phyloP scores from a whole-genome alignment of 257 asterid genomes.

The Solanum ahanhuiri region DNA sequence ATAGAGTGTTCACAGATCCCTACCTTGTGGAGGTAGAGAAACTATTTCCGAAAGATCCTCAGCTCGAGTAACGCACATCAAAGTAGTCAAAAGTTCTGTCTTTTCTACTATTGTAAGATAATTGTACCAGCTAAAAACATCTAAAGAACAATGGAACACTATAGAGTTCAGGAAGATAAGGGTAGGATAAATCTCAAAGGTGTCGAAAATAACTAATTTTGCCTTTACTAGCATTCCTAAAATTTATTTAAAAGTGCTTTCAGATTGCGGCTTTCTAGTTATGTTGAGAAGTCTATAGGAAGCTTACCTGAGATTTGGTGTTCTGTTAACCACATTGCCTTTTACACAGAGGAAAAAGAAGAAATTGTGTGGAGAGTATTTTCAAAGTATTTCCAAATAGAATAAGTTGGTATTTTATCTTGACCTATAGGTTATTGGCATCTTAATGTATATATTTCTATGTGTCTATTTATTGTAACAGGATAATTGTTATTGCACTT shows the following conservation, averaged over 20 bases:
- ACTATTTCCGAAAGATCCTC: too few relatives aligned
- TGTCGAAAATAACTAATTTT: not conserved
- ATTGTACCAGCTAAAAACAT: constrained; percentile 2
- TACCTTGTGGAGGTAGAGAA: too few relatives aligned
- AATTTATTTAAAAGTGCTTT: not conserved
- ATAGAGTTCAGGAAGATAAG: not conserved
- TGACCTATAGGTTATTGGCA: not conserved
- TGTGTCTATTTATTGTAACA: not conserved
- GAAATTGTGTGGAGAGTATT: not conserved
- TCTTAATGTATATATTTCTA: not conserved
- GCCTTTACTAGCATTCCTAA: not conserved
- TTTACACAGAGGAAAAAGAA: not conserved
- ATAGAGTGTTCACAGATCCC: too few relatives aligned
- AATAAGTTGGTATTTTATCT: not conserved
- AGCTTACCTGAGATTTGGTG: not conserved
- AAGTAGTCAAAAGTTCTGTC: constrained; percentile 21
- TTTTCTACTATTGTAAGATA: constrained; percentile 68
- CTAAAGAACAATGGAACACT: not conserved
- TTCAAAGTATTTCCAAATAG: not conserved
- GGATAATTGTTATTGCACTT: not conserved
- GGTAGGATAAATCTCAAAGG: not conserved
- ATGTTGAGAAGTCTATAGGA: not conserved
- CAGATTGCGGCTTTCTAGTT: not conserved
- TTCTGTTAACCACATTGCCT: not conserved
- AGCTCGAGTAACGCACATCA: too few relatives aligned